Evolutionary conservation across 306 rosid genomes (phyloP).

Genomic region (Vigna angularis): DNA sequence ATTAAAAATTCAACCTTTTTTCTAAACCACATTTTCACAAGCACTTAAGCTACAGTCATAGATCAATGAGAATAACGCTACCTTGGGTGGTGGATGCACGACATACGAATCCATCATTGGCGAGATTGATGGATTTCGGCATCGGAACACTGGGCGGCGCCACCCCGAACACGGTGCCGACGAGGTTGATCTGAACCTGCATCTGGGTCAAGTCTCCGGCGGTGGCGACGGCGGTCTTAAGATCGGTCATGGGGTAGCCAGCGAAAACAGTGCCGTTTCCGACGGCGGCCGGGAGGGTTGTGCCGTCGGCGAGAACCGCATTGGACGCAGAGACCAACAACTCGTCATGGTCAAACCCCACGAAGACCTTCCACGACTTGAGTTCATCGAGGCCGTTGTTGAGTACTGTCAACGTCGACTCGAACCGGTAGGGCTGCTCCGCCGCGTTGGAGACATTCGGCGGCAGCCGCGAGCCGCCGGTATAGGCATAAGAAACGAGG

Average conservation of each 20-base stretch:
- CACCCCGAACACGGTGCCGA: conserved; percentile 87
- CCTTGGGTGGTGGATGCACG: conserved; percentile 58
- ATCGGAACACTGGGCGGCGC: conserved; percentile 72
- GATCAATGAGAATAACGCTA: conserved; percentile 14
- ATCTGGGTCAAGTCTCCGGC: conserved; percentile 94
- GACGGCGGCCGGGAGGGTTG: conserved; percentile 62
- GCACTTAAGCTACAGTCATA: not conserved
- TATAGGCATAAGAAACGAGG: conserved; percentile 68
- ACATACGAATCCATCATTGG: conserved; percentile 80
- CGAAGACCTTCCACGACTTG: conserved; percentile 84
- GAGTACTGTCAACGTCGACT: conserved; percentile 71
- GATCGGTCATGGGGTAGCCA: conserved; percentile 83
- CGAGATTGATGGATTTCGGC: conserved; percentile 74
- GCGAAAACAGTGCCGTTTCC: conserved; percentile 82
- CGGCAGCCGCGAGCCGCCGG: conserved; percentile 50
- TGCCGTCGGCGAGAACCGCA: conserved; percentile 73
- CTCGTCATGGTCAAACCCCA: conserved; percentile 80
- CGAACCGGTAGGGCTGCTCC: conserved; percentile 75
- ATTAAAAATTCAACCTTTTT: not conserved
- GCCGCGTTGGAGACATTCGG: conserved; percentile 59
- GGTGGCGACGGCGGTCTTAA: conserved; percentile 85
- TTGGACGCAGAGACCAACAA: conserved; percentile 71
- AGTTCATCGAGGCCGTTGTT: conserved; percentile 85
- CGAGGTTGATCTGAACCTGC: conserved; percentile 66
- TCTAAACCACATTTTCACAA: not conserved